A percentile compares a stretch with the other conserved stretches of the same genome.
Conservation (phyloP, 768 basidiomycete genomes). For the Crassisporium funariophilum region DNA sequence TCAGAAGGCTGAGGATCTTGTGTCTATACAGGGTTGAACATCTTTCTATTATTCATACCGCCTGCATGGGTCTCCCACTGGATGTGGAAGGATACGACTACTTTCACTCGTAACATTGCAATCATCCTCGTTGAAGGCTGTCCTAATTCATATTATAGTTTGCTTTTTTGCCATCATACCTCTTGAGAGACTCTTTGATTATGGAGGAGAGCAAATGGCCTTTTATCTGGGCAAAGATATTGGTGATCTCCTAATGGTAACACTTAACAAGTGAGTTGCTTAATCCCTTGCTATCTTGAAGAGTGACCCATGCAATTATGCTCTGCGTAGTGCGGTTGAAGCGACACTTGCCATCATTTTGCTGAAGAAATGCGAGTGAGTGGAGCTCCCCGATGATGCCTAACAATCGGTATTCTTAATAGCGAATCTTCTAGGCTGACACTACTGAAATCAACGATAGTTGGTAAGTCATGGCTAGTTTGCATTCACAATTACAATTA, state of each 20-base stretch:
- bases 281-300: conserved; percentile 3
- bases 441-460: conserved; percentile 68
- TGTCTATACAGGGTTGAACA: conserved; percentile 51
- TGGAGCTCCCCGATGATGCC: conserved; percentile 12
- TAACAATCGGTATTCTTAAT: neutral
- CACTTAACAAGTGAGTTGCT: conserved; percentile 60
- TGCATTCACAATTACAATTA: neutral
- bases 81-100: conserved; percentile 35
- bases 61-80: conserved; percentile 65
- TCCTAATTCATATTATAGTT: conserved; percentile 37
- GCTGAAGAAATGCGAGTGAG: conserved; percentile 70
- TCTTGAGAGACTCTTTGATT: conserved; percentile 68
- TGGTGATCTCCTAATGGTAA: conserved; percentile 67
- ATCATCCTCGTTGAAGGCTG: neutral
- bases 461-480: conserved; percentile 47
- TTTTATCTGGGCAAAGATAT: conserved; percentile 62
- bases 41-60: conserved; percentile 59
- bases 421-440: conserved; percentile 44
- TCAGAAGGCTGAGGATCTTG: conserved; percentile 1
- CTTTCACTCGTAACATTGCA: conserved; percentile 44
- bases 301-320: neutral
- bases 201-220: conserved; percentile 57
- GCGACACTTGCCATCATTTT: conserved; percentile 71
- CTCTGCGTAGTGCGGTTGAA: conserved; percentile 62
- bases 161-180: conserved; percentile 69